Conservation (phyloP, 495 filamentous ascomycete genomes). For the Lophiotrema nucula region DNA sequence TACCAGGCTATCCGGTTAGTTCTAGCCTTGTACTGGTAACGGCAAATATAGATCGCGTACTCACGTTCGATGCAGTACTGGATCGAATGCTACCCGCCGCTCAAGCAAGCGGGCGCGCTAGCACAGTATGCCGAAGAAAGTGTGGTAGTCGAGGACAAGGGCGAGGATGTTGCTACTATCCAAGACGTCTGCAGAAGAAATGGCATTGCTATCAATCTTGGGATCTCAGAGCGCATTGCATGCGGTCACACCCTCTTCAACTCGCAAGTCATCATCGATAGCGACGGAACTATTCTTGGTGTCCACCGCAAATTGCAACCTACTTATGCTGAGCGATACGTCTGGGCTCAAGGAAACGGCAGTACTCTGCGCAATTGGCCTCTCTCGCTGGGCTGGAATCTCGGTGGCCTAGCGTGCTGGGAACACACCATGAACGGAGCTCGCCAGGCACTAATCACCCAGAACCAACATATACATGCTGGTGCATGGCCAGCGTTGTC, state of each 20-base stretch:
- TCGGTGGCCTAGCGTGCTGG: slow-evolving; percentile 52
- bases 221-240: slow-evolving; percentile 44
- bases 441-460: slow-evolving; percentile 44
- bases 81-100: slow-evolving; percentile 30
- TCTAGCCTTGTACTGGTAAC: too few relatives aligned
- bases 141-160: slow-evolving; percentile 37
- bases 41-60: not conserved
- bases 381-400: slow-evolving; percentile 35
- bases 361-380: slow-evolving; percentile 37
- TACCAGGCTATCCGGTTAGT: slow-evolving; percentile 34
- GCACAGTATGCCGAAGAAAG: slow-evolving; percentile 39
- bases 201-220: slow-evolving; percentile 40
- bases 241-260: slow-evolving; percentile 47
- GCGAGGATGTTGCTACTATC: slow-evolving; percentile 38
- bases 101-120: slow-evolving; percentile 24
- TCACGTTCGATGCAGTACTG: slow-evolving; percentile 19
- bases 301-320: slow-evolving; percentile 53
- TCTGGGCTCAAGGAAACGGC: slow-evolving; percentile 49
- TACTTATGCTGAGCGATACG: slow-evolving; percentile 48
- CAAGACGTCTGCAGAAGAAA: slow-evolving; percentile 39
- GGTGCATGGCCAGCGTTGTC: slow-evolving; percentile 45
- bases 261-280: slow-evolving; percentile 45
- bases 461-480: slow-evolving; percentile 44
- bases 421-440: slow-evolving; percentile 51
- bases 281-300: slow-evolving; percentile 44